Conservation (phyloP, 257 asterid species). For the Capsicum chinense region DNA sequence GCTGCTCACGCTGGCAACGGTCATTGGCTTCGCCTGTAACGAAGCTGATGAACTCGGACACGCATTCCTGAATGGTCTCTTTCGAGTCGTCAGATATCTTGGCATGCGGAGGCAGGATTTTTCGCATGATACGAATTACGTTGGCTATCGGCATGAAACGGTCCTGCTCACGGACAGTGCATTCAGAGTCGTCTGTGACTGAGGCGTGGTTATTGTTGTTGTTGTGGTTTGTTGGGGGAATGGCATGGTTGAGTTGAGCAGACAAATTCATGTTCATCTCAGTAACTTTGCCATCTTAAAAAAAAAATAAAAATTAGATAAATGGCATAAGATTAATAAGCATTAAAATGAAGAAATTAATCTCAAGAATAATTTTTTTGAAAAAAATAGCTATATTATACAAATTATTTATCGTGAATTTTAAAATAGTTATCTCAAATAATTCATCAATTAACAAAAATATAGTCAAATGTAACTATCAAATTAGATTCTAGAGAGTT, state of each 20-base stretch:
- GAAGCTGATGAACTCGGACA: slow-evolving; percentile 85
- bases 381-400: neutral
- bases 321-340: neutral
- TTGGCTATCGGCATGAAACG: slow-evolving; percentile 95
- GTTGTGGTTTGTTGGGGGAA: neutral
- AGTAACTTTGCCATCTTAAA: slow-evolving; percentile 36
- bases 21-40: slow-evolving; percentile 92
- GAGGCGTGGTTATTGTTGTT: neutral
- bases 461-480: no score
- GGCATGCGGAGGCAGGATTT: slow-evolving; percentile 76
- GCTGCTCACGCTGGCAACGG: slow-evolving; percentile 89
- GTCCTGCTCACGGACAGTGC: slow-evolving; percentile 86
- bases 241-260: slow-evolving; percentile 40
- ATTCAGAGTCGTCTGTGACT: slow-evolving; percentile 46
- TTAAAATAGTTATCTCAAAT: no score
- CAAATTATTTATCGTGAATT: no score
- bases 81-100: slow-evolving; percentile 89
- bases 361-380: neutral
- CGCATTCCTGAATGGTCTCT: slow-evolving; percentile 93
- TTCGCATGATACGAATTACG: slow-evolving; percentile 85
- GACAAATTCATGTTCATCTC: slow-evolving; percentile 53
- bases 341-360: neutral
- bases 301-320: neutral
- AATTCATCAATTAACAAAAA: no score
- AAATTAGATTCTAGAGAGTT: no score